These are phyloP conservation scores for Colletotrichum ledebouriae DNA, from an alignment of 2,329 filamentous ascomycete genomes.

Conservation along the genomic window DNA sequence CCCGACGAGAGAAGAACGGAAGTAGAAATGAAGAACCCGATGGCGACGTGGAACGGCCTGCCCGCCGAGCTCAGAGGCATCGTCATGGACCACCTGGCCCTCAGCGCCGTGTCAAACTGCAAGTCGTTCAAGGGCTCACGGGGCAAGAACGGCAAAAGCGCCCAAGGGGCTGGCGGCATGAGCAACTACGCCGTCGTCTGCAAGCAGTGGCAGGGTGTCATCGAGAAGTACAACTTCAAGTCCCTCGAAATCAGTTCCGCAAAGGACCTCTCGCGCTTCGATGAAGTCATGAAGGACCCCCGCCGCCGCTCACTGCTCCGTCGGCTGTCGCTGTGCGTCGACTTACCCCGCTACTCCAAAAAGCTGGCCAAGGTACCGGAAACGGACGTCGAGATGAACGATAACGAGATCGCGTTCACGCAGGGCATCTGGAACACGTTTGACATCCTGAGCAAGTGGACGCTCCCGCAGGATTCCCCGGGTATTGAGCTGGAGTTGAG, in stretches of 20 bases:
- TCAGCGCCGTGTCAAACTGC: constrained; percentile 22
- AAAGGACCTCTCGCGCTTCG: constrained; percentile 44
- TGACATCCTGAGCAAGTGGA: constrained; percentile 45
- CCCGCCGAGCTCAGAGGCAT: constrained; percentile 41
- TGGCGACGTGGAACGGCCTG: constrained; percentile 43
- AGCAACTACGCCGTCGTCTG: constrained; percentile 47
- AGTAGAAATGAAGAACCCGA: constrained; percentile 35
- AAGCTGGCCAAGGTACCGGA: constrained; percentile 43
- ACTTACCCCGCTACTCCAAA: constrained; percentile 44
- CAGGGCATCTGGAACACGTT: constrained; percentile 46
- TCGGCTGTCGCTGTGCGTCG: constrained; percentile 44
- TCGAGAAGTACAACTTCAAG: constrained; percentile 47
- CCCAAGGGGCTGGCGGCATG: constrained; percentile 24
- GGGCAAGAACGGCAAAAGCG: constrained; percentile 19
- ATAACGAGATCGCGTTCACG: constrained; percentile 47
- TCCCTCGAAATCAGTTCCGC: constrained; percentile 43
- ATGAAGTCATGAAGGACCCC: constrained; percentile 43
- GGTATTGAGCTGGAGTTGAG: constrained; percentile 46
- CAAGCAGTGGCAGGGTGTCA: constrained; percentile 46
- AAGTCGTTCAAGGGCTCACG: constrained; percentile 20
- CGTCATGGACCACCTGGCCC: constrained; percentile 34
- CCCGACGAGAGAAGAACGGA: neutral
- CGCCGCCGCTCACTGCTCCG: constrained; percentile 44
- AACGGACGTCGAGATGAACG: constrained; percentile 46
- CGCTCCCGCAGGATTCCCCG: constrained; percentile 18